phyloP scores from a whole-genome alignment of 495 filamentous ascomycete species.

The Pseudomonodictys pantanalensis region DNA sequence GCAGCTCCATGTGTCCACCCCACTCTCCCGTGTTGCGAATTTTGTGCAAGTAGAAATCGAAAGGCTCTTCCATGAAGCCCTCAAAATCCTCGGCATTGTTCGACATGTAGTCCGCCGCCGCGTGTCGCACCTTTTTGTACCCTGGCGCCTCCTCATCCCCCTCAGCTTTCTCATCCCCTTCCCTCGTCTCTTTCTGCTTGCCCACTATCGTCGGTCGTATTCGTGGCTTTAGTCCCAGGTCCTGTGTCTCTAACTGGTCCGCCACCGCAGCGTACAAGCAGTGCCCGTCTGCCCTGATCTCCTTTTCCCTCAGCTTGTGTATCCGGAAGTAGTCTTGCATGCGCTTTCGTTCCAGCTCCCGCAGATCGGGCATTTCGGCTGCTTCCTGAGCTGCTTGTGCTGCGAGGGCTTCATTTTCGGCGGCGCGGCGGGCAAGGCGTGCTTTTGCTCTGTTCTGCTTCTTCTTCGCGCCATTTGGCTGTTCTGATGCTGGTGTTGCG shows the following conservation, averaged over 20 bases:
- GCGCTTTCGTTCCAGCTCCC: constrained; percentile 63
- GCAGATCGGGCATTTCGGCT: constrained; percentile 66
- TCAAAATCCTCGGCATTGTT: constrained; percentile 60
- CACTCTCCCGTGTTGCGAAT: constrained; percentile 91
- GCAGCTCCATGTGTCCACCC: constrained; percentile 89
- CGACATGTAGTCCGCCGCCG: constrained; percentile 60
- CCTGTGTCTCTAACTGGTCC: constrained; percentile 62
- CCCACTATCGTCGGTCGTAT: constrained; percentile 23
- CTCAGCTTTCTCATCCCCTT: too few relatives aligned
- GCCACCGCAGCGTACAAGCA: constrained; percentile 94
- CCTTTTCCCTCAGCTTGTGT: constrained; percentile 65
- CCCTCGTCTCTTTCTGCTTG: too few relatives aligned
- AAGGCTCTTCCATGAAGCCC: constrained; percentile 77
- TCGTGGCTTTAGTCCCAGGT: constrained; percentile 49
- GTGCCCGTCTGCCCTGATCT: constrained; percentile 87
- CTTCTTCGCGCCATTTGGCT: constrained; percentile 43
- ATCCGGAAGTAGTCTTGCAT: constrained; percentile 66
- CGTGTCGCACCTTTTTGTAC: constrained; percentile 55
- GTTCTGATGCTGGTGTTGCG: not conserved
- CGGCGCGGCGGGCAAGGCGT: constrained; percentile 80
- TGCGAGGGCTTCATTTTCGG: constrained; percentile 69
- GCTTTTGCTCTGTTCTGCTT: constrained; percentile 92
- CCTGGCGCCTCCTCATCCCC: constrained; percentile 19
- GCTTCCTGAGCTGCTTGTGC: constrained; percentile 72
- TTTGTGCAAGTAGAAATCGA: constrained; percentile 69